A percentile compares a stretch with the other conserved stretches of the same genome.
Evolutionary conservation across 495 filamentous ascomycete species (phyloP).

Genomic region (Penicillium pancosmium): DNA sequence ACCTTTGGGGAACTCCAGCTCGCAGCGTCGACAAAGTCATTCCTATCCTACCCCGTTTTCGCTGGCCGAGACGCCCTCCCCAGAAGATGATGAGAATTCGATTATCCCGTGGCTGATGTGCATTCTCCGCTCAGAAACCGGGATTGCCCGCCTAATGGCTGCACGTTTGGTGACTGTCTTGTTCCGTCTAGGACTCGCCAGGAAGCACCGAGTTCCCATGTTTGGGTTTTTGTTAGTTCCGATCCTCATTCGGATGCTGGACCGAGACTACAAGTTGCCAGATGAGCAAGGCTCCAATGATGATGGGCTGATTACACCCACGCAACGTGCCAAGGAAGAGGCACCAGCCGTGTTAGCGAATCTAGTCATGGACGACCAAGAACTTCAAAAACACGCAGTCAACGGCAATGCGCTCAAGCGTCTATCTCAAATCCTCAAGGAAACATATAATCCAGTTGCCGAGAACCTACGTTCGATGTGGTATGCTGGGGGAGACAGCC

Average conservation of each 20-base stretch:
- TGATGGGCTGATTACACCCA: conserved; percentile 42
- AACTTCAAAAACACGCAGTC: conserved; percentile 78
- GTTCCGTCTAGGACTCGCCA: conserved; percentile 67
- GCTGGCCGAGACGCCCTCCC: conserved; percentile 37
- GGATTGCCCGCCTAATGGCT: conserved; percentile 74
- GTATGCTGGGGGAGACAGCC: conserved; percentile 37
- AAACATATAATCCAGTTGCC: conserved; percentile 56
- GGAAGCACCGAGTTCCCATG: conserved; percentile 61
- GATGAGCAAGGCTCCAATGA: conserved; percentile 44
- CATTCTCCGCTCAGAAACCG: conserved; percentile 62
- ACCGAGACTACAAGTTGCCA: conserved; percentile 52
- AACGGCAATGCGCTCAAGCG: conserved; percentile 76
- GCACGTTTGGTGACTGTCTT: conserved; percentile 76
- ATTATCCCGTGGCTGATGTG: conserved; percentile 83
- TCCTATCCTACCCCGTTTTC: conserved; percentile 41
- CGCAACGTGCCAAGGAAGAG: conserved; percentile 61
- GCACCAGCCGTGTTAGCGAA: conserved; percentile 75
- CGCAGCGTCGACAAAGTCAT: conserved; percentile 47
- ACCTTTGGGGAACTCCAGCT: conserved; percentile 52
- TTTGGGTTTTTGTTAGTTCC: conserved; percentile 72
- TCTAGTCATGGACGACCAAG: conserved; percentile 73
- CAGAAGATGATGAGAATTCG: conserved; percentile 73
- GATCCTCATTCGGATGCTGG: conserved; percentile 69
- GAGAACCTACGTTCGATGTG: conserved; percentile 43
- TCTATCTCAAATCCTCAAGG: conserved; percentile 76